Evolutionary conservation across 768 basidiomycete species (phyloP), one percentile per base, ranked within the genome.

Genomic region (Leucocoprinus leucothites): DNA sequence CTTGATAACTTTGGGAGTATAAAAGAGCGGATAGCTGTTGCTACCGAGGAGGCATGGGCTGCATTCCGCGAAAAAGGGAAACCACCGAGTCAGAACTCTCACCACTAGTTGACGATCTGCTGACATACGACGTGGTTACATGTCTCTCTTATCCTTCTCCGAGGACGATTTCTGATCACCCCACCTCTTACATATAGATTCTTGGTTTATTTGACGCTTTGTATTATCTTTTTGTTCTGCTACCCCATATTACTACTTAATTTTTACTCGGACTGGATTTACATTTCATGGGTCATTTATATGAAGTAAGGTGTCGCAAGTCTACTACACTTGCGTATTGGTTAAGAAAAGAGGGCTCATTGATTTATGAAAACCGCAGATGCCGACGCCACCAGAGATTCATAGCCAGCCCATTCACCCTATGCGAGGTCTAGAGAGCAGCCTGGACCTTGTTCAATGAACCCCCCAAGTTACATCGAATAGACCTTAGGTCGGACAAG

Each of bases 1-100:
- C 71, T 99, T 51, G 97, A 98, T 71, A 89, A 79, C 63, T 75
- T 93, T 28, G 80, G 79, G 19, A 92, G 91, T 64, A 62, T 94
- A 50, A 85, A 82, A 65, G 81, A 89, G 63, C 77, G 94, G 43
- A 81, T 96, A 48, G 67, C 75, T 0, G 84, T 80, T 21, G 86
- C 88, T 1, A 83, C 87, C 19, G 79, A 84, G 61, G 86, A 89
- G 18, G 78, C 76, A 8, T 91, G 90, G 90, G 66, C 76, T 0
- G 65, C 51, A 36, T 67, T 78, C 42, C 71, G 76, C 9, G 70
- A 77, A 44, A 68, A 65, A 19, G 66, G 66, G 48, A 55, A 44
- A 5, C 24, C 24, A 25, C 38, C 49, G 18, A 45, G 25, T 11
- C 21, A 28, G 21, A 21, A 48, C 16, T 6, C 54, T 16, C n/a